phyloP scores from a whole-genome alignment of 2,329 filamentous ascomycete genomes.

The Diplodia scrobiculata region DNA sequence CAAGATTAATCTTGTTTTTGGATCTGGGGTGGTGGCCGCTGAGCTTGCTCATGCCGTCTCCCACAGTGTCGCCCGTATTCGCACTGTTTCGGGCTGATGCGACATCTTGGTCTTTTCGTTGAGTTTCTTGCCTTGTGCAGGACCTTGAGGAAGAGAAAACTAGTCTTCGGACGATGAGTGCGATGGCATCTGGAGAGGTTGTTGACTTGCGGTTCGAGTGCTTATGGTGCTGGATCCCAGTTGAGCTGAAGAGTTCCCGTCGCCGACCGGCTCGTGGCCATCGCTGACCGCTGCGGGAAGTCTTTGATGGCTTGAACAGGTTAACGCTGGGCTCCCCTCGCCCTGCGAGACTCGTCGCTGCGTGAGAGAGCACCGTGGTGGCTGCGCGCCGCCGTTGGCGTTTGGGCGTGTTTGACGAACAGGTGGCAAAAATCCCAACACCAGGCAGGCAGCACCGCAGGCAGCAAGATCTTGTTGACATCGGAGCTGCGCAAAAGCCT shows the following conservation, averaged over 20 bases:
- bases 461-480: not conserved
- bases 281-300: not conserved
- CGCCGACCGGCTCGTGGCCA: too few relatives aligned
- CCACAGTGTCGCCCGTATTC: conserved; percentile 73
- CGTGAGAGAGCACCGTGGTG: not conserved
- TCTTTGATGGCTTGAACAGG: not conserved
- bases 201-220: not conserved
- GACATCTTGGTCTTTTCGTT: conserved; percentile 49
- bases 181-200: too few relatives aligned
- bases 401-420: not conserved
- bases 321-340: not conserved
- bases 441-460: not conserved
- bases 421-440: not conserved
- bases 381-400: not conserved
- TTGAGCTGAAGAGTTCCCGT: too few relatives aligned
- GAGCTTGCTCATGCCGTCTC: conserved; percentile 68
- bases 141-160: conserved; percentile 37
- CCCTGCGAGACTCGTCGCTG: not conserved
- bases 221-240: not conserved
- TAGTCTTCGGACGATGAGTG: not conserved
- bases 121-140: conserved; percentile 33
- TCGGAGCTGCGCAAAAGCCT: not conserved
- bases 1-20: conserved; percentile 84
- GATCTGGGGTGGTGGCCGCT: conserved; percentile 59
- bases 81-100: conserved; percentile 75